Evolutionary conservation across 2,329 filamentous ascomycete species (phyloP).

Genomic region (Pseudogymnoascus sp.): DNA sequence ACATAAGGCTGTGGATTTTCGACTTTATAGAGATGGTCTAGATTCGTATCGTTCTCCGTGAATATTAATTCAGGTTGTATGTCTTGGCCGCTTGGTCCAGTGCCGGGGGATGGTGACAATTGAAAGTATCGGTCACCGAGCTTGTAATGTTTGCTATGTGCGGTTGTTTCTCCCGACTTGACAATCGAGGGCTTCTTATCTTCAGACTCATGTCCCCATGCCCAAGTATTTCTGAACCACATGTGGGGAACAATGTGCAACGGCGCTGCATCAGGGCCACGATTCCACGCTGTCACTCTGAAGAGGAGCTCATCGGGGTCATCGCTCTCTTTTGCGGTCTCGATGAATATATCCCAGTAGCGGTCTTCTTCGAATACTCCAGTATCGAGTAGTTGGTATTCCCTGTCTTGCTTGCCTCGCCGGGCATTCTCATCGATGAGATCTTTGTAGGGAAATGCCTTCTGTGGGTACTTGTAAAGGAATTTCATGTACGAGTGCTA

Average conservation of each 20-base stretch:
- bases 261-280: constrained; percentile 81
- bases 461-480: constrained; percentile 94
- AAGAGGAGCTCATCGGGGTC: constrained; percentile 88
- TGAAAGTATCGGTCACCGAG: constrained; percentile 78
- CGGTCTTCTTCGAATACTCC: constrained; percentile 78
- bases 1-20: constrained; percentile 77
- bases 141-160: constrained; percentile 68
- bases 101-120: constrained; percentile 81
- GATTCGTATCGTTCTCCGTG: constrained; percentile 94
- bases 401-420: constrained; percentile 65
- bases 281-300: constrained; percentile 92
- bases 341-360: constrained; percentile 97
- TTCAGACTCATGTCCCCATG: constrained; percentile 72
- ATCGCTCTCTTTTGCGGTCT: constrained; percentile 89
- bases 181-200: constrained; percentile 74
- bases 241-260: constrained; percentile 90
- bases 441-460: constrained; percentile 84
- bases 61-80: constrained; percentile 80
- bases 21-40: constrained; percentile 63
- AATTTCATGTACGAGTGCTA: constrained; percentile 99
- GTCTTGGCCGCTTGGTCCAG: constrained; percentile 69
- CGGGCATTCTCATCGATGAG: constrained; percentile 75
- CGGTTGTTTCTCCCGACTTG: constrained; percentile 55
- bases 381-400: constrained; percentile 89
- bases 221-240: constrained; percentile 97